Evolutionary conservation across 345 rosid genomes (phyloP), one percentile per base, ranked within the genome.

Genomic region (Carallia brachiata): DNA sequence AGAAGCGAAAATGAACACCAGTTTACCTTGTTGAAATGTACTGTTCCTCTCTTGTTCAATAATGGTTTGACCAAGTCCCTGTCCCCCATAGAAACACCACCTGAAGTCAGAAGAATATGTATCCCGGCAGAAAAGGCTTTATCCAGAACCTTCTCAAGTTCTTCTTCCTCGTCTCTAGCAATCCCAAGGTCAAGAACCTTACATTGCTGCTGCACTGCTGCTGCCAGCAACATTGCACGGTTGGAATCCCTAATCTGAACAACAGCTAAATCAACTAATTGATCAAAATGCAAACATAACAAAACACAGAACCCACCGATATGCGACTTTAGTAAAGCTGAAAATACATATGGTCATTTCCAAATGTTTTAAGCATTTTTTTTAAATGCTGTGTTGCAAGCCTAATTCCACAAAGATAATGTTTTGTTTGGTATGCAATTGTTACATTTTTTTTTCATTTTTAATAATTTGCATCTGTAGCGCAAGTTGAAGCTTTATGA

Each of bases 11-110:
- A 73, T 37, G 16, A 17, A 36, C 19, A 7, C 5, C 1, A 68
- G 52, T 54, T 62, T 72, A 95, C 99, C 98, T 86, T 95, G 81
- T 54, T 77, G 75, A 95, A 89, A 80, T 89, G 77, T 65, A 92
- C 69, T 53, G 66, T 89, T 74, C 99, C 98, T 74, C 74, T 88
- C 76, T 82, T 90, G 80, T 78, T 77, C 70, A 95, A 86, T 62
- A 95, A 67, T 75, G 98, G 97, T 85, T 89, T 89, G 78, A 92
- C 81, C 70, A 92, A 92, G 78, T 92, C 99, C 77, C 75, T 90
- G 87, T 95, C 99, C 67, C 98, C 98, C 98, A 95, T 95, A 68
- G 99, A 95, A 80, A 95, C 96, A 75, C 99, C 99, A 6, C 99
- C 98, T 66, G 98, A 95, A 73, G 94, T 92, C 67, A 95, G 69